Percentiles rank a stretch among this genome's conserved stretches.
Conservation (phyloP, 441 rosid genomes). For the Pelargonium fulgidum region DNA sequence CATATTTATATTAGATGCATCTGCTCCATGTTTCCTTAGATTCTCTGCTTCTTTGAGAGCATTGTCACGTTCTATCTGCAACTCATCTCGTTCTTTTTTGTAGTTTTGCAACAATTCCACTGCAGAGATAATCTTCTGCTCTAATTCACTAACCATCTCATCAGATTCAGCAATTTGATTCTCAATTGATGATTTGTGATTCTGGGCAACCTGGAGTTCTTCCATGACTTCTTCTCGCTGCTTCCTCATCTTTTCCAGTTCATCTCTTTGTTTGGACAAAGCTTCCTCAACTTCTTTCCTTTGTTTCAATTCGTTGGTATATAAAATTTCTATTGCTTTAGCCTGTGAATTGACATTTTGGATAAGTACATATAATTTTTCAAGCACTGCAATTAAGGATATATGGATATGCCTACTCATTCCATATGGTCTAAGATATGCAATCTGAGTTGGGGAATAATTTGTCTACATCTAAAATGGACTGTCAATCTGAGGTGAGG, state of each 20-base stretch:
- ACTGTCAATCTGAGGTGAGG: too few relatives aligned
- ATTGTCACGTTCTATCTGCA: constrained; percentile 66
- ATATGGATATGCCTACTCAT: not conserved
- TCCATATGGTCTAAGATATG: not conserved
- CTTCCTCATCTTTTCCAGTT: constrained; percentile 40
- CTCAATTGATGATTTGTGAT: constrained; percentile 50
- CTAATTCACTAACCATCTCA: constrained; percentile 48
- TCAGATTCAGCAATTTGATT: constrained; percentile 55
- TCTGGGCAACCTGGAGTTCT: constrained; percentile 42
- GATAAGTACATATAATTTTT: constrained; percentile 16
- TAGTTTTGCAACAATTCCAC: constrained; percentile 65
- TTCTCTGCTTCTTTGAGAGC: constrained; percentile 88
- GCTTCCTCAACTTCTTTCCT: constrained; percentile 62
- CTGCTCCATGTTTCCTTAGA: constrained; percentile 54
- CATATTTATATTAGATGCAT: constrained; percentile 40
- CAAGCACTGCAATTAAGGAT: constrained; percentile 10
- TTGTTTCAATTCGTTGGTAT: constrained; percentile 51
- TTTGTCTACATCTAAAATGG: too few relatives aligned
- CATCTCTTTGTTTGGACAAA: constrained; percentile 48
- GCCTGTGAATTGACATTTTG: constrained; percentile 36
- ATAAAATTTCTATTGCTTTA: constrained; percentile 53
- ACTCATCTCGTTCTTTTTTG: constrained; percentile 58
- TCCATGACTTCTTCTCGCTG: constrained; percentile 42
- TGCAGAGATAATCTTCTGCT: constrained; percentile 76
- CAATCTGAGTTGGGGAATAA: too few relatives aligned